Percentiles rank a stretch among this genome's conserved stretches.
These are phyloP conservation scores for Mycena filopes DNA, from an alignment of 768 basidiomycete genomes.

Conservation along the genomic window DNA sequence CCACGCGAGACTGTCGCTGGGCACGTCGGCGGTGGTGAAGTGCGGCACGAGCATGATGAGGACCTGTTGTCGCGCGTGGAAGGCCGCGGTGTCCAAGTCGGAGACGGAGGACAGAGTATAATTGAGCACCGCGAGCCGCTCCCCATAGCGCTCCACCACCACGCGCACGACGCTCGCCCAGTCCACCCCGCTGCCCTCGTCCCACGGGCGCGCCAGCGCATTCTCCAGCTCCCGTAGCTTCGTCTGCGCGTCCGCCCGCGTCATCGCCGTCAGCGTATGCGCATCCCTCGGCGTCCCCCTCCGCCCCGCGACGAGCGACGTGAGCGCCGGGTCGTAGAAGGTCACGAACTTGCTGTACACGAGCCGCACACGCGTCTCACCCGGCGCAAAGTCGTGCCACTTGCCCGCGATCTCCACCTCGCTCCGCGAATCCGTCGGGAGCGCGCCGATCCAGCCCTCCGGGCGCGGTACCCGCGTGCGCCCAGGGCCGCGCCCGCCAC, in stretches of 20 bases:
- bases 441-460: constrained; percentile 15
- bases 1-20: constrained; percentile 9
- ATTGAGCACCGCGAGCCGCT: constrained; percentile 20
- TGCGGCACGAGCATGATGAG: constrained; percentile 22
- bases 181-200: constrained; percentile 20
- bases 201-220: constrained; percentile 13
- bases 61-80: constrained; percentile 20
- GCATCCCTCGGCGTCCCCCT: constrained; percentile 8
- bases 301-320: constrained; percentile 6
- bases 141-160: constrained; percentile 21
- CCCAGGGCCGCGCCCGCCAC: neutral
- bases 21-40: constrained; percentile 13
- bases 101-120: neutral
- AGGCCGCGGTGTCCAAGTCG: neutral
- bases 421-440: neutral
- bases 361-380: constrained; percentile 19
- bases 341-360: constrained; percentile 20
- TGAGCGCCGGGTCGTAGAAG: constrained; percentile 15
- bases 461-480: neutral
- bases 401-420: constrained; percentile 12
- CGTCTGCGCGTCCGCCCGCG: constrained; percentile 8
- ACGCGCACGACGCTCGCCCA: constrained; percentile 26
- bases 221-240: constrained; percentile 15
- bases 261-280: constrained; percentile 4
- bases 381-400: constrained; percentile 20